Conservation (phyloP, 495 filamentous ascomycete genomes). For the Aspergillus homomorphus region DNA sequence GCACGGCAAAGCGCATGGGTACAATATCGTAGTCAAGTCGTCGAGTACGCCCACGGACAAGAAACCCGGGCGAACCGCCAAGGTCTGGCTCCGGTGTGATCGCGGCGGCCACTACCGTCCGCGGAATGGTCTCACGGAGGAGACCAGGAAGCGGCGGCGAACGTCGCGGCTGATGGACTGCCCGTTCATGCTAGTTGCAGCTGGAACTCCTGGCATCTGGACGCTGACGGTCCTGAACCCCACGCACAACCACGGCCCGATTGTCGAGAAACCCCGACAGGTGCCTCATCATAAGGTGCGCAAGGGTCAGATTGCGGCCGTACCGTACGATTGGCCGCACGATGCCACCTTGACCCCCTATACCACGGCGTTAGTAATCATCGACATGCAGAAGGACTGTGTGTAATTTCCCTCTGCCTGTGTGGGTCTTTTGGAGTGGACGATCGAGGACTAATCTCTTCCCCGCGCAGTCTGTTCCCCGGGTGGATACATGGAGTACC, state of each 20-base stretch:
- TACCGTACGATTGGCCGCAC: constrained; percentile 63
- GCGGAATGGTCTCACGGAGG: constrained; percentile 48
- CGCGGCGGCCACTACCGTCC: constrained; percentile 51
- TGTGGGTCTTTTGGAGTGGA: neutral
- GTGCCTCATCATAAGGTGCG: constrained; percentile 43
- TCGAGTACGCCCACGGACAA: constrained; percentile 48
- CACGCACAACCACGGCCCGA: constrained; percentile 46
- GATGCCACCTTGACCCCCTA: constrained; percentile 53
- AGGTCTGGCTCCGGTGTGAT: constrained; percentile 49
- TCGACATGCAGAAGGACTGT: constrained; percentile 76
- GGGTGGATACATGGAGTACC: constrained; percentile 57
- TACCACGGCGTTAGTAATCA: constrained; percentile 64
- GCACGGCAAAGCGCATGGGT: constrained; percentile 45
- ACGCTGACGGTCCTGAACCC: constrained; percentile 43
- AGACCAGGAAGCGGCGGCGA: constrained; percentile 45
- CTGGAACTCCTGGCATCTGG: constrained; percentile 46
- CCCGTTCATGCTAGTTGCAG: constrained; percentile 47
- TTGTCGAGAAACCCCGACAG: constrained; percentile 41
- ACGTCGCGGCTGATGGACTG: constrained; percentile 49
- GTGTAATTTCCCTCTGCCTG: constrained; percentile 20
- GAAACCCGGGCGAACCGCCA: constrained; percentile 46
- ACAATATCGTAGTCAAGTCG: constrained; percentile 49
- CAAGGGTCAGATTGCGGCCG: constrained; percentile 46
- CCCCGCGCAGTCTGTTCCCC: constrained; percentile 49
- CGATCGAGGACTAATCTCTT: constrained; percentile 1